Evolutionary conservation across 2,329 filamentous ascomycete genomes (phyloP).

Genomic region (Penicillium sp.): DNA sequence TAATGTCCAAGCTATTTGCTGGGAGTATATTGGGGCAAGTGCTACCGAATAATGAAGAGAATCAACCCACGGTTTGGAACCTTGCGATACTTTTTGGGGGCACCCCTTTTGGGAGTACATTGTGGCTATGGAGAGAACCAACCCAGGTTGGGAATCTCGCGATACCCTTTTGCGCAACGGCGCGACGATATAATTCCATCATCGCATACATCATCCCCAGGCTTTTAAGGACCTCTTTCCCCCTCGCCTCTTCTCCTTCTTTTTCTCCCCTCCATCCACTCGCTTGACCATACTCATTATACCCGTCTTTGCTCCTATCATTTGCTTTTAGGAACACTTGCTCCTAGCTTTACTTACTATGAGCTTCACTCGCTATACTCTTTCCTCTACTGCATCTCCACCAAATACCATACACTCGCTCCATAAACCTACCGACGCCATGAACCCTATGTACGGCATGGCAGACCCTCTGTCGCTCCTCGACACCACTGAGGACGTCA

Average conservation of each 20-base stretch:
- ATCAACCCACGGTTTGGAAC: background rate
- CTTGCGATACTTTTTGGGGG: background rate
- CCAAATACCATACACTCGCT: background rate
- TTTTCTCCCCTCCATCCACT: background rate
- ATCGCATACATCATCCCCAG: background rate
- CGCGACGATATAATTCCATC: slow-evolving; percentile 1
- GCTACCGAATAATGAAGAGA: slow-evolving; percentile 12
- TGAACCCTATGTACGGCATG: background rate
- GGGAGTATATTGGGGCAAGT: slow-evolving; percentile 38
- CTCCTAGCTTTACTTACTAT: background rate
- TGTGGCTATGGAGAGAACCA: slow-evolving; percentile 20
- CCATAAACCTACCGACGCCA: background rate
- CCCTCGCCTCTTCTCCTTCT: background rate
- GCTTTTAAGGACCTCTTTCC: background rate
- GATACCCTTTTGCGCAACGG: background rate
- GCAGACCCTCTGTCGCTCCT: background rate
- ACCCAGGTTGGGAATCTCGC: background rate
- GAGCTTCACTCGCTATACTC: background rate
- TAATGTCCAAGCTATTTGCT: slow-evolving; percentile 30
- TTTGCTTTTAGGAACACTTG: too few species aligned
- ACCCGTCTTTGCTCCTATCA: background rate
- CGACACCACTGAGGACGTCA: too few species aligned
- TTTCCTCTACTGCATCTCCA: background rate
- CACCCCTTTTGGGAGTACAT: slow-evolving; percentile 44
- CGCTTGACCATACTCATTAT: background rate